These are phyloP conservation scores for Acrodontium crateriforme DNA, from an alignment of 2,329 filamentous ascomycete genomes.

Conservation along the genomic window DNA sequence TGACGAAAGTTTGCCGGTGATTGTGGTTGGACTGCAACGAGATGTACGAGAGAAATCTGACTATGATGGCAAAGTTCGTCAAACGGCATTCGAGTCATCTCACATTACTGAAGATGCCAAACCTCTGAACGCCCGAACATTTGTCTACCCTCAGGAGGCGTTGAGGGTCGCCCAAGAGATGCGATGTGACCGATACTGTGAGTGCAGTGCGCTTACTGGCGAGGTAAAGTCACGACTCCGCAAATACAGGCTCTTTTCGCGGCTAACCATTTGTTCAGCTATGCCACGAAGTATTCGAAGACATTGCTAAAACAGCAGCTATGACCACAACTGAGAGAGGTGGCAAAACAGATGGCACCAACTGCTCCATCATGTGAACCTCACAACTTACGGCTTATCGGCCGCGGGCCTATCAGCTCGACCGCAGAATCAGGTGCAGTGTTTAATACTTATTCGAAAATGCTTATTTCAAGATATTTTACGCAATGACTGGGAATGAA, in stretches of 20 bases:
- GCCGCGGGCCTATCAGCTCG: no score
- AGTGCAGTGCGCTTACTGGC: slow-evolving; percentile 48
- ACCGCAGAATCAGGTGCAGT: no score
- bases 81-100: background rate
- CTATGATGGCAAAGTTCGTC: slow-evolving; percentile 16
- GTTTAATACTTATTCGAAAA: no score
- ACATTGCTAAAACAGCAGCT: slow-evolving; percentile 44
- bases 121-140: slow-evolving; percentile 22
- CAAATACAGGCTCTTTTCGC: background rate
- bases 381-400: no score
- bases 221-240: slow-evolving; percentile 9
- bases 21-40: slow-evolving; percentile 45
- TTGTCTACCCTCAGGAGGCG: slow-evolving; percentile 38
- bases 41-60: slow-evolving; percentile 38
- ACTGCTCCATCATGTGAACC: slow-evolving; percentile 13
- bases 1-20: slow-evolving; percentile 39
- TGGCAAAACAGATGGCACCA: slow-evolving; percentile 19
- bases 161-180: slow-evolving; percentile 42
- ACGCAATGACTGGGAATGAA: no score
- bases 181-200: slow-evolving; percentile 47
- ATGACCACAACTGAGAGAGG: slow-evolving; percentile 43
- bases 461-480: no score
- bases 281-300: slow-evolving; percentile 45
- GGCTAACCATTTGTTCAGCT: slow-evolving; percentile 28
- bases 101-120: slow-evolving; percentile 14